Conservation (phyloP, 805 yeast genomes). For the Cyberlindnera xylosilytica region DNA sequence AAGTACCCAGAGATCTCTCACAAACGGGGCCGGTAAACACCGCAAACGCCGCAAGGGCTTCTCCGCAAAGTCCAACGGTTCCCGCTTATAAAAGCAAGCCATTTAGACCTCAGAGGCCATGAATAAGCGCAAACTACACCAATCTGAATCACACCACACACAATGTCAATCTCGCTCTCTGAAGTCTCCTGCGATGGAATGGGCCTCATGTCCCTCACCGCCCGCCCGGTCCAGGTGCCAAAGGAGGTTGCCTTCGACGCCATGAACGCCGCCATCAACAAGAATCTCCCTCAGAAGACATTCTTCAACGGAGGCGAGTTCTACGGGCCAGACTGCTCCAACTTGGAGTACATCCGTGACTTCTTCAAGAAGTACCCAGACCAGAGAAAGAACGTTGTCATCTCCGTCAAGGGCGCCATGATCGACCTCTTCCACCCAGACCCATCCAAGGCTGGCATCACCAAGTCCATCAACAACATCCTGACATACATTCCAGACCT, state of each 20-base stretch:
- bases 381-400: slow-evolving; percentile 48
- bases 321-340: slow-evolving; percentile 56
- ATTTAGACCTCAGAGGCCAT: too few species aligned
- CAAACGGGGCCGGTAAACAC: too few species aligned
- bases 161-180: slow-evolving; percentile 1
- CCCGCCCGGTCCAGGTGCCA: slow-evolving; percentile 57
- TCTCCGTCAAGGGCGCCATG: slow-evolving; percentile 69
- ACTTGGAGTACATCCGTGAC: slow-evolving; percentile 52
- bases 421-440: slow-evolving; percentile 39
- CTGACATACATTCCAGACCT: slow-evolving; percentile 39
- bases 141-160: too few species aligned
- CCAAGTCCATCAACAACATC: slow-evolving; percentile 44
- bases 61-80: too few species aligned
- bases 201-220: slow-evolving; percentile 82
- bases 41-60: too few species aligned
- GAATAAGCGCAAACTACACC: too few species aligned
- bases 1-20: too few species aligned
- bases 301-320: slow-evolving; percentile 77
- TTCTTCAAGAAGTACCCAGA: slow-evolving; percentile 59
- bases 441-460: slow-evolving; percentile 46
- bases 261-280: slow-evolving; percentile 48
- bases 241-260: slow-evolving; percentile 50
- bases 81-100: too few species aligned
- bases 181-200: slow-evolving; percentile 43
- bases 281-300: slow-evolving; percentile 38